Base-by-base conservation (phyloP, 805 yeast genomes). In the Yueomyces sinensis region DNA sequence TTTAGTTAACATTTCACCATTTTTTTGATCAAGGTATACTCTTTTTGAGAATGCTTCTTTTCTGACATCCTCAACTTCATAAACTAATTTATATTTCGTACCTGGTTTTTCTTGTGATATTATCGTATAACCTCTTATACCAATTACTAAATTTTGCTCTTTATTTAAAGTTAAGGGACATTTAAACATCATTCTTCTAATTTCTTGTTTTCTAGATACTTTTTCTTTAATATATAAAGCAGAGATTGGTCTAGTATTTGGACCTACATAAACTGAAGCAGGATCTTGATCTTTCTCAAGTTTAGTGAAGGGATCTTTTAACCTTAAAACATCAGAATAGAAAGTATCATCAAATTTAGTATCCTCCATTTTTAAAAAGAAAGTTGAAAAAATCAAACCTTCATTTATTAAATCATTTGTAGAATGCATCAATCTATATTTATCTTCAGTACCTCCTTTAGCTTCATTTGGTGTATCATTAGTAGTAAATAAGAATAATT, bases 401-500 rank as follows among this genome's bases (percentile, higher is more conserved):
- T 72, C 72, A 37, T 70, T 69, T 4, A 33, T 31, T 37, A 75
- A 64, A 52, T 81, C 91, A 28, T 67, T 66, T 13, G 79, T 64
- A 4, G 76, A 61, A 15, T 69, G 70, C 42, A 76, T 67, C 17
- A 82, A 58, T 5, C 70, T 59, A 31, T 61, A 62, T 44, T 66
- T 67, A 3, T 63, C 57, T 5, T 50, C 60, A 2, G 46, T 37
- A 13, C 65, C 61, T n/a, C n/a, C n/a, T 6, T 59, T 45, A 6
- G 60, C 59, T 35, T 63, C 62, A 41, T 59, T 68, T 0, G 95
- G 96, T 31, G 56, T 56, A 43, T 80, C 91, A 50, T 78, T 74
- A 49, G 77, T 80, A 0, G 95, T 82, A 47, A 86, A 72, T 49
- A 84, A 58, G 42, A 83, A 68, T 3, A 82, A 56, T 45, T 79